Percentiles rank a stretch among this genome's conserved stretches.
Evolutionary conservation across 1,284 basidiomycete genomes (phyloP).

Genomic region (Macrocystidia cucumis): DNA sequence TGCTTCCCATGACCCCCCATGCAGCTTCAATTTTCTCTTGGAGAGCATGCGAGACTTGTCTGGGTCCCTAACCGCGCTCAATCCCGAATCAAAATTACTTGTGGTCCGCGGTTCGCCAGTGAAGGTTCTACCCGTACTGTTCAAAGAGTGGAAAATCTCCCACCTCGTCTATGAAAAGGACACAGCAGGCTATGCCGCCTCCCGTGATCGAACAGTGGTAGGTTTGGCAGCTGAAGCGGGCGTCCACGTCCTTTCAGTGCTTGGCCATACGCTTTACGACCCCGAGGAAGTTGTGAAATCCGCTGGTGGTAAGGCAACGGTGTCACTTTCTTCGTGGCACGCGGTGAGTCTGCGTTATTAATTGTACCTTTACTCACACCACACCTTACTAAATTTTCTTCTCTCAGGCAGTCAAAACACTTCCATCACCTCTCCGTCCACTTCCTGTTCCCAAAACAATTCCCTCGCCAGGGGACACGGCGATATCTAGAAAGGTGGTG

Average conservation of each 20-base stretch:
- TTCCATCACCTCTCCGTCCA: constrained; percentile 9
- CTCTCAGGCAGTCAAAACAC: constrained; percentile 8
- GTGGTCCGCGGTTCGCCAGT: constrained; percentile 37
- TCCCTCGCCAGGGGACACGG: constrained; percentile 10
- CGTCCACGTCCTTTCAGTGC: constrained; percentile 10
- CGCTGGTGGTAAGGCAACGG: constrained; percentile 13
- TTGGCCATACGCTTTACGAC: constrained; percentile 11
- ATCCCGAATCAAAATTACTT: constrained; percentile 30
- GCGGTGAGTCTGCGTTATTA: constrained; percentile 6
- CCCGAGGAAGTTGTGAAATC: constrained; percentile 10
- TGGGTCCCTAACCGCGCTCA: constrained; percentile 24
- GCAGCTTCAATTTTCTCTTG: constrained; percentile 20
- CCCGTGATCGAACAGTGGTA: constrained; percentile 8
- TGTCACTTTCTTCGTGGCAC: constrained; percentile 12
- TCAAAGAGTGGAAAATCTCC: constrained; percentile 36
- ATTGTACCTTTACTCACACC: not conserved
- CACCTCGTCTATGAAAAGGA: constrained; percentile 34
- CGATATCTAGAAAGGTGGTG: constrained; percentile 8
- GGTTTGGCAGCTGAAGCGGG: constrained; percentile 10
- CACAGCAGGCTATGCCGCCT: constrained; percentile 17
- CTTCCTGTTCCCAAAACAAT: constrained; percentile 10
- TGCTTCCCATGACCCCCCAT: constrained; percentile 1
- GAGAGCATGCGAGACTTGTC: constrained; percentile 33
- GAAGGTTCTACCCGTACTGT: constrained; percentile 29
- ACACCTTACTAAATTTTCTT: not conserved